Evolutionary conservation across 2,329 filamentous ascomycete species (phyloP).

Genomic region (Talaromyces albobiverticillius): DNA sequence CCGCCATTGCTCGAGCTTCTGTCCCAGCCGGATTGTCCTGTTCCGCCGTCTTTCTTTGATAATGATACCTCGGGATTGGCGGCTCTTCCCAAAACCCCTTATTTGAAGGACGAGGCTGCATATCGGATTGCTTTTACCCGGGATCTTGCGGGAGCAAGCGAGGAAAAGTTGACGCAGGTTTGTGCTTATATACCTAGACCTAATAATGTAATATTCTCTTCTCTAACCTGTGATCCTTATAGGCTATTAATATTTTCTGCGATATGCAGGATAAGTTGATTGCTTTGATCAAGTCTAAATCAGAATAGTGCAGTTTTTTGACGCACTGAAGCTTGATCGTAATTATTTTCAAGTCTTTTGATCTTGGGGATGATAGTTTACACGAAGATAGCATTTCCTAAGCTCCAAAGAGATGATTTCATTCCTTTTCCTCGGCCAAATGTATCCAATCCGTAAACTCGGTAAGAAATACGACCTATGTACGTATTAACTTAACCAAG

Average conservation of each 20-base stretch:
- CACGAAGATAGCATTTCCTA: too few relatives aligned
- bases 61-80: slow-evolving; percentile 10
- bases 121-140: slow-evolving; percentile 54
- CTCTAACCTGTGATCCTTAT: slow-evolving; percentile 1
- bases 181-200: slow-evolving; percentile 14
- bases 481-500: too few relatives aligned
- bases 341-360: too few relatives aligned
- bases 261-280: slow-evolving; percentile 56
- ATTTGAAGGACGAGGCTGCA: slow-evolving; percentile 41
- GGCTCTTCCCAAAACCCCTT: slow-evolving; percentile 23
- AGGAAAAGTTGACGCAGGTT: slow-evolving; percentile 50
- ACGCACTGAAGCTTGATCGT: too few relatives aligned
- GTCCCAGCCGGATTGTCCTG: slow-evolving; percentile 24
- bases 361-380: too few relatives aligned
- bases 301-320: slow-evolving; percentile 1
- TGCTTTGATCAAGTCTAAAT: slow-evolving; percentile 23
- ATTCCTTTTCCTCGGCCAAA: too few relatives aligned
- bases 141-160: slow-evolving; percentile 37
- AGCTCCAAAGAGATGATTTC: too few relatives aligned
- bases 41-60: slow-evolving; percentile 25
- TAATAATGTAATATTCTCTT: background rate
- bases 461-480: too few relatives aligned
- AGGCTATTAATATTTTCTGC: slow-evolving; percentile 58
- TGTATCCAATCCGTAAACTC: too few relatives aligned
- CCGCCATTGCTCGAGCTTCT: slow-evolving; percentile 52